Evolutionary conservation across 2,329 filamentous ascomycete genomes (phyloP), one percentile per base, ranked within the genome.

Genomic region (Pyrenophora teres): DNA sequence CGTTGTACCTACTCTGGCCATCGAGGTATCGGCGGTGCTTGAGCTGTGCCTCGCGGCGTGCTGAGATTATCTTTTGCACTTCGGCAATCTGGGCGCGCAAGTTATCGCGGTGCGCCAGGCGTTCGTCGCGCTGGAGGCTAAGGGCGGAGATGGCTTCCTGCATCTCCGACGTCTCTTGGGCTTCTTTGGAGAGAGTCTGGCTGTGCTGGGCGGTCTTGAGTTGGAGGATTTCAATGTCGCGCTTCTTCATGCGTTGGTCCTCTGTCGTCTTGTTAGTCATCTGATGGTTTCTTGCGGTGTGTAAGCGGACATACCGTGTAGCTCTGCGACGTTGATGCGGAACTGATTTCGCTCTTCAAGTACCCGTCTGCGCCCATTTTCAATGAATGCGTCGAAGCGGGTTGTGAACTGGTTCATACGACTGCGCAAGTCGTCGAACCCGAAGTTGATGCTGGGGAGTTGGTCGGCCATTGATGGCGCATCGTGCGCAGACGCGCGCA

Each of bases 321-420:
- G 77, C 74, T 97, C 94, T 39, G 91, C 88, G 19, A 97, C 79
- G 66, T 89, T 95, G 78, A 94, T 88, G 59, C 89, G 89, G 70
- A 97, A 99, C 56, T 95, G 88, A 69, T 97, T 97, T 69, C 92
- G 86, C 78, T 97, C 92, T 67, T 97, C 92, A 6, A 97, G 74
- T 0, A 97, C 90, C 46, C 90, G 85, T 74, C 95, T 95, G 42
- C 93, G 84, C 0, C 92, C 92, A 59, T 90, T 87, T 69, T 96
- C 93, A 58, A 99, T 97, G 65, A 97, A 97, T 0, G 87, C 86
- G 71, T 99, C 94, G 65, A 99, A 99, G 64, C 86, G 88, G 7
- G 85, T 83, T 0, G 89, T 97, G 73, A 99, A 99, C 58, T 89
- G 90, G 46, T 87, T 83, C 94, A 99, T 97, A 76, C 92, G 89